A percentile compares a stretch with the other conserved stretches of the same genome.
Conservation (phyloP, 2,329 filamentous ascomycete genomes). For the Botryosphaeria agaves region DNA sequence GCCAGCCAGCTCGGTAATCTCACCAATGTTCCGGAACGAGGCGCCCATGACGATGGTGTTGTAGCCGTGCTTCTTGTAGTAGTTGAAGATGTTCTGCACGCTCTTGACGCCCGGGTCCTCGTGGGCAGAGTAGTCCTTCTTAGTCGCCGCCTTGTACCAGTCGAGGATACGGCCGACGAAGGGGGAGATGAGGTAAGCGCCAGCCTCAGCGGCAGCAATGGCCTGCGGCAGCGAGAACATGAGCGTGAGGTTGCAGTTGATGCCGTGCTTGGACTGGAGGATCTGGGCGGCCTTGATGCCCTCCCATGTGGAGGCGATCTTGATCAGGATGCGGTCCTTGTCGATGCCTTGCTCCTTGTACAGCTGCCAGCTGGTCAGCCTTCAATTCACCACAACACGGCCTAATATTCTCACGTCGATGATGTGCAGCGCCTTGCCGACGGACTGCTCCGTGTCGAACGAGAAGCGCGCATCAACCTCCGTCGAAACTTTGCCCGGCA, state of each 20-base stretch:
- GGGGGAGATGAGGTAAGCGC: constrained; percentile 93
- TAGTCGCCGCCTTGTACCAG: constrained; percentile 94
- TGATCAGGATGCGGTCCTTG: constrained; percentile 94
- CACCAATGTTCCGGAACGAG: constrained; percentile 88
- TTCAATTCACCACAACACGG: no score
- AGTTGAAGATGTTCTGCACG: constrained; percentile 92
- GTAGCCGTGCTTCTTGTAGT: constrained; percentile 99
- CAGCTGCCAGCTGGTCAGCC: constrained; percentile 40
- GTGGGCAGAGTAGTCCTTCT: constrained; percentile 79
- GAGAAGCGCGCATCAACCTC: constrained; percentile 95
- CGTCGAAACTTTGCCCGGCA: constrained; percentile 96
- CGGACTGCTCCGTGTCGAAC: constrained; percentile 81
- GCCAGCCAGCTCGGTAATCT: constrained; percentile 95
- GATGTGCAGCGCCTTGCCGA: constrained; percentile 92
- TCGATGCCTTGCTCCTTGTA: constrained; percentile 83
- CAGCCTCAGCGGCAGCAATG: constrained; percentile 87
- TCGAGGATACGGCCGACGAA: constrained; percentile 98
- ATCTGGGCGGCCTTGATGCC: constrained; percentile 98
- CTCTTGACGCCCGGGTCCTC: constrained; percentile 94
- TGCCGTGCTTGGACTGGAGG: constrained; percentile 83
- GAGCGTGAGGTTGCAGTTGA: constrained; percentile 98
- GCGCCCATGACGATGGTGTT: constrained; percentile 99
- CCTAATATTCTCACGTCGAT: constrained; percentile 87
- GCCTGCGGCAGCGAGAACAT: constrained; percentile 96
- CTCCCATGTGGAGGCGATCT: constrained; percentile 98